phyloP scores from a whole-genome alignment of 257 asterid species.

The Henckelia pumila region DNA sequence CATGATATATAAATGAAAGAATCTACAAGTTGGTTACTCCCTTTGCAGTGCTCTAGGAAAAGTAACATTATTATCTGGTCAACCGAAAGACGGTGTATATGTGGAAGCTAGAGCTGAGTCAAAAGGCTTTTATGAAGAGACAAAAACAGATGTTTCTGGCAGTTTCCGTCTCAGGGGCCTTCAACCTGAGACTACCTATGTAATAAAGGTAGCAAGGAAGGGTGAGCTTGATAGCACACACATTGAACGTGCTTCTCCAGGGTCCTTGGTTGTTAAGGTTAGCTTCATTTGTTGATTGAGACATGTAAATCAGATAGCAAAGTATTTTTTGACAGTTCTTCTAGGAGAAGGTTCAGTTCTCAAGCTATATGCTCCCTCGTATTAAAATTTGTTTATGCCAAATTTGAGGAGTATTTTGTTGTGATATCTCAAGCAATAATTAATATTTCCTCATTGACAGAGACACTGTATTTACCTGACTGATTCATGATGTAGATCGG shows the following conservation, averaged over 20 bases:
- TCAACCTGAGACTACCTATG: conserved; percentile 72
- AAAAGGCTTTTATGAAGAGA: conserved; percentile 86
- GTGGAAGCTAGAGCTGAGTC: conserved; percentile 93
- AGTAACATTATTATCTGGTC: conserved; percentile 85
- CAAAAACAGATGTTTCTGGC: conserved; percentile 79
- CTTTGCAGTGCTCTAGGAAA: conserved; percentile 79
- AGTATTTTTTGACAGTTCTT: conserved; percentile 5
- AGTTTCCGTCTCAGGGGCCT: conserved; percentile 91
- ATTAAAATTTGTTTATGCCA: conserved; percentile 2
- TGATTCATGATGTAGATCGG: conserved; percentile 51
- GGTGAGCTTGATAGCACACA: conserved; percentile 42
- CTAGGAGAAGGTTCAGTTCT: conserved; percentile 12
- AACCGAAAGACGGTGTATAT: conserved; percentile 79
- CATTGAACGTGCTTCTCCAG: conserved; percentile 92
- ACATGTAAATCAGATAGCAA: conserved; percentile 6
- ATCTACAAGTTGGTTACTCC: conserved; percentile 27
- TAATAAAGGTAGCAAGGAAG: conserved; percentile 66
- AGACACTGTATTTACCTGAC: conserved; percentile 24
- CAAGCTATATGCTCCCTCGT: conserved; percentile 13
- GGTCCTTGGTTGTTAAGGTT: conserved; percentile 59
- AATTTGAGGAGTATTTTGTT: neutral
- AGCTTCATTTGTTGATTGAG: conserved; percentile 27
- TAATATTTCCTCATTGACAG: conserved; percentile 7
- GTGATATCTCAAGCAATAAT: conserved; percentile 18
- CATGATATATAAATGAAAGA: conserved; percentile 8